phyloP scores from a whole-genome alignment of 371 early-diverging fungal species.

The Lichtheimia hyalospora region DNA sequence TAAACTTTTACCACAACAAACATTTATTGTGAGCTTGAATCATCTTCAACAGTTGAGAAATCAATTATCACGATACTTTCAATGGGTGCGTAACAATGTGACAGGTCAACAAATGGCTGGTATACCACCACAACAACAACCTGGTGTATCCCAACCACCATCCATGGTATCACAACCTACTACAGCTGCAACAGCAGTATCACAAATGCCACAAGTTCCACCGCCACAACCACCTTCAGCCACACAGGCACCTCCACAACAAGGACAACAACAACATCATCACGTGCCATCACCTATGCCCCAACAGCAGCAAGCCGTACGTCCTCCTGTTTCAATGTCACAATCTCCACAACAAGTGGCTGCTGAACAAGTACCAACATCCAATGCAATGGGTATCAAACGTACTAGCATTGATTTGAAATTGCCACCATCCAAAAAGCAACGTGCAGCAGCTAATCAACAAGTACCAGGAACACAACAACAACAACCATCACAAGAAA shows the following conservation, averaged over 20 bases:
- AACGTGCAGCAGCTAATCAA: slow-evolving; percentile 18
- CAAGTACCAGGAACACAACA: background rate
- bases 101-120: slow-evolving; percentile 23
- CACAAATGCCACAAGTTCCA: slow-evolving; percentile 11
- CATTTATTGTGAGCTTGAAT: slow-evolving; percentile 46
- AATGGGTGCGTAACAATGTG: slow-evolving; percentile 37
- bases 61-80: slow-evolving; percentile 50
- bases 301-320: slow-evolving; percentile 6
- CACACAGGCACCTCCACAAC: slow-evolving; percentile 22
- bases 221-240: slow-evolving; percentile 15
- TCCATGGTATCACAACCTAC: background rate
- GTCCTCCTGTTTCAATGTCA: slow-evolving; percentile 5
- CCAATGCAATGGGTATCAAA: slow-evolving; percentile 22
- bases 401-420: slow-evolving; percentile 46
- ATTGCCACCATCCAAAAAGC: slow-evolving; percentile 41
- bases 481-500: background rate
- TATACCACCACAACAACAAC: slow-evolving; percentile 12
- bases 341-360: slow-evolving; percentile 14
- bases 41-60: slow-evolving; percentile 48
- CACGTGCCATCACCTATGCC: slow-evolving; percentile 3
- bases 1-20: slow-evolving; percentile 41
- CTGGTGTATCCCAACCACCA: slow-evolving; percentile 2
- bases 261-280: slow-evolving; percentile 21
- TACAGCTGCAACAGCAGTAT: background rate
- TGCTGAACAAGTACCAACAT: slow-evolving; percentile 8